phyloP scores from a whole-genome alignment of 768 basidiomycete genomes.

The Suillus bovinus region DNA sequence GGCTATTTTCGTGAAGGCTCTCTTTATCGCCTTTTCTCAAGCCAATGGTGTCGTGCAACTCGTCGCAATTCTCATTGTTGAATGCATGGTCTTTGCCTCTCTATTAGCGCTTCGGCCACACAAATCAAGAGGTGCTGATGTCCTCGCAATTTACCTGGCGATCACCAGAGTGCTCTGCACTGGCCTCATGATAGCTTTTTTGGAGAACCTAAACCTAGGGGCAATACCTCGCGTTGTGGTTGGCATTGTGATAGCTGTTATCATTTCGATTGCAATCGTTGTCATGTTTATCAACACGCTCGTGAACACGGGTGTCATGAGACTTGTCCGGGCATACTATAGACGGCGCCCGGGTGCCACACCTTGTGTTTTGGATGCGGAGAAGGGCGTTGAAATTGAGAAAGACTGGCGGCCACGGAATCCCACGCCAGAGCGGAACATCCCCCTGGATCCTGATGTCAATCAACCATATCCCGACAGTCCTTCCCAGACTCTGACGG shows the following conservation, averaged over 20 bases:
- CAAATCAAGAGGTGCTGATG: constrained; percentile 66
- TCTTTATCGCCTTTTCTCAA: constrained; percentile 70
- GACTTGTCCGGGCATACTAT: constrained; percentile 22
- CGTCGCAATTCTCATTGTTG: constrained; percentile 63
- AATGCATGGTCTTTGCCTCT: constrained; percentile 56
- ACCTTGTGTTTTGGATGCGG: constrained; percentile 24
- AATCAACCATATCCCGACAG: constrained; percentile 47
- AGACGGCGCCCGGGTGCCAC: constrained; percentile 17
- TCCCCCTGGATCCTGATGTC: constrained; percentile 40
- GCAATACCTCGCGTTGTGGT: constrained; percentile 83
- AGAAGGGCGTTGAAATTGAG: constrained; percentile 28
- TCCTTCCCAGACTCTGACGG: constrained; percentile 23
- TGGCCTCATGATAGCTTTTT: constrained; percentile 75
- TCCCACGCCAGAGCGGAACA: constrained; percentile 52
- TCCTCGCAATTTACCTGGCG: constrained; percentile 66
- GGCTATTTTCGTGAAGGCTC: constrained; percentile 63
- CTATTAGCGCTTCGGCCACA: constrained; percentile 61
- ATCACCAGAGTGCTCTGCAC: constrained; percentile 69
- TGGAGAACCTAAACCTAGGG: constrained; percentile 59
- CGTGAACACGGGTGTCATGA: constrained; percentile 45
- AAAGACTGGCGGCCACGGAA: constrained; percentile 43
- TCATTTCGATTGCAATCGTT: constrained; percentile 71
- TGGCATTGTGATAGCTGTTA: constrained; percentile 70
- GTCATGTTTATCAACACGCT: constrained; percentile 68
- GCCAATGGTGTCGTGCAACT: constrained; percentile 67